A percentile compares a stretch with the other conserved stretches of the same genome.
Conservation (phyloP, 805 yeast genomes). For the Yarrowia yakushimensis region DNA sequence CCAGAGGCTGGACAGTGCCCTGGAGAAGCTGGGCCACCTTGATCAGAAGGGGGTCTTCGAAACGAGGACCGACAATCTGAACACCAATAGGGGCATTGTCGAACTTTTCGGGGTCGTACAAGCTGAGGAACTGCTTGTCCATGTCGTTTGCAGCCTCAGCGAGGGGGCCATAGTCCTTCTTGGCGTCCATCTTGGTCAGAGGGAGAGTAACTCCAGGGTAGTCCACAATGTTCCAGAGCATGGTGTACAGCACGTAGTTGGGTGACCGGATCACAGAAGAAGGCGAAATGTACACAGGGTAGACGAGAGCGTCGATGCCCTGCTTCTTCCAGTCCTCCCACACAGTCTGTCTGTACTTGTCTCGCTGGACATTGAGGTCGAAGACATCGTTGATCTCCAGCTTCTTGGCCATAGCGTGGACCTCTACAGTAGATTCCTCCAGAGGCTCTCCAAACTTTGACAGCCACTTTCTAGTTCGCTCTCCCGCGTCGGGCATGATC, state of each 20-base stretch:
- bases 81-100: slow-evolving; percentile 54
- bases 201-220: slow-evolving; percentile 30
- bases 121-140: slow-evolving; percentile 29
- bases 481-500: slow-evolving; percentile 48
- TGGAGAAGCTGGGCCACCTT: not conserved
- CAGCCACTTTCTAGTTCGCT: slow-evolving; percentile 38
- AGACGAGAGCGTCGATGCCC: slow-evolving; percentile 15
- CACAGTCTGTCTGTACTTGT: slow-evolving; percentile 41
- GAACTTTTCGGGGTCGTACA: slow-evolving; percentile 47
- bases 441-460: slow-evolving; percentile 25
- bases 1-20: not conserved
- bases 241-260: slow-evolving; percentile 18
- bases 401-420: slow-evolving; percentile 10
- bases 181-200: slow-evolving; percentile 40
- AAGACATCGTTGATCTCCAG: slow-evolving; percentile 36
- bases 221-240: slow-evolving; percentile 29
- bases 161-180: slow-evolving; percentile 36
- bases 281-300: slow-evolving; percentile 11
- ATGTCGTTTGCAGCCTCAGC: slow-evolving; percentile 25
- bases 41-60: not conserved
- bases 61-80: slow-evolving; percentile 53
- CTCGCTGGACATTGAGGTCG: slow-evolving; percentile 40
- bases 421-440: not conserved
- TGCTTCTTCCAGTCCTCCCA: slow-evolving; percentile 40
- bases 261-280: not conserved